Conservation (phyloP, 441 rosid species). For the Jatropha podagrica region DNA sequence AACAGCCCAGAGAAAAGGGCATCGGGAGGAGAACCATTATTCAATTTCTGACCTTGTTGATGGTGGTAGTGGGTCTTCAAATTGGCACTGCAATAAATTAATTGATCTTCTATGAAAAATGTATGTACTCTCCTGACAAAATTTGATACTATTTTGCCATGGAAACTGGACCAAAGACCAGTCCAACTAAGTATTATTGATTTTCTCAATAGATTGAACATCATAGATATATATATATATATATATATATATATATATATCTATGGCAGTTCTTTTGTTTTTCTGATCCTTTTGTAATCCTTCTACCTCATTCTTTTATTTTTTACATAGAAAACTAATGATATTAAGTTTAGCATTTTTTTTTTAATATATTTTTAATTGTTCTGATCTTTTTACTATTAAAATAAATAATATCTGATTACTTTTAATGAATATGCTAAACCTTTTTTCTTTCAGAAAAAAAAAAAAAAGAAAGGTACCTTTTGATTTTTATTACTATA, state of each 20-base stretch:
- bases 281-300: background rate
- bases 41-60: conserved; percentile 19
- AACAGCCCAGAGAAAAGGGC: conserved; percentile 34
- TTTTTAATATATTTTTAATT: too few relatives aligned
- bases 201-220: background rate
- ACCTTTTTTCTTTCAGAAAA: too few relatives aligned
- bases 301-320: background rate
- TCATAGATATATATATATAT: too few relatives aligned
- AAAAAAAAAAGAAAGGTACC: too few relatives aligned
- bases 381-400: too few relatives aligned
- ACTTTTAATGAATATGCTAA: too few relatives aligned
- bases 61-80: conserved; percentile 3
- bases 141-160: conserved; percentile 48
- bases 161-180: conserved; percentile 79
- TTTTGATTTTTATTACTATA: too few relatives aligned
- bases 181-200: conserved; percentile 38
- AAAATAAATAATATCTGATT: too few relatives aligned
- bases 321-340: background rate
- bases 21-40: conserved; percentile 39
- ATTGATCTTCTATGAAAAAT: conserved; percentile 1
- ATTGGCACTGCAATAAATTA: conserved; percentile 5
- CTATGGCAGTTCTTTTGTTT: background rate
- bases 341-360: too few relatives aligned
- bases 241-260: too few relatives aligned
- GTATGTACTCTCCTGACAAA: conserved; percentile 45